Conservation (phyloP, 108 stramenopile genomes). For the Conticribra weissflogii region DNA sequence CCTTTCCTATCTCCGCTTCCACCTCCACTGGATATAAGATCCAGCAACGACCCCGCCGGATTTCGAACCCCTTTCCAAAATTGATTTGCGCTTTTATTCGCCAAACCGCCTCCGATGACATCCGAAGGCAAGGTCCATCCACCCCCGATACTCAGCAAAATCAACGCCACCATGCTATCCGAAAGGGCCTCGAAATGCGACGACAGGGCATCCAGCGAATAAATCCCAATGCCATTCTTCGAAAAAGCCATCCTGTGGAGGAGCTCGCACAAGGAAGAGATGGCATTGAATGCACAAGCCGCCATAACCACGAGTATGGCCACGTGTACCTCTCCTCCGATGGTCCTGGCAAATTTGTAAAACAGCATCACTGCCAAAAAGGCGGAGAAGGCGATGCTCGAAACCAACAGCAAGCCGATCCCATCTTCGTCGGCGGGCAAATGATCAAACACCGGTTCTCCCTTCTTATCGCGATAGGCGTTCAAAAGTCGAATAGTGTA, state of each 20-base stretch:
- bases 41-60: conserved; percentile 60
- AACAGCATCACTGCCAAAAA: conserved; percentile 45
- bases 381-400: conserved; percentile 57
- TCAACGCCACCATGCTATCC: conserved; percentile 73
- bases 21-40: conserved; percentile 48
- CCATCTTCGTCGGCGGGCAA: conserved; percentile 80
- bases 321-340: conserved; percentile 66
- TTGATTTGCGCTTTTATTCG: conserved; percentile 32
- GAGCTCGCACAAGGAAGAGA: conserved; percentile 68
- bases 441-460: conserved; percentile 49
- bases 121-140: conserved; percentile 89
- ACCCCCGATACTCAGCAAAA: conserved; percentile 71
- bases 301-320: conserved; percentile 72
- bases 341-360: conserved; percentile 39
- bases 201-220: conserved; percentile 69
- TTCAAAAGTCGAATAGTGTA: conserved; percentile 53
- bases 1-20: conserved; percentile 32
- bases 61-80: conserved; percentile 60
- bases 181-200: conserved; percentile 82
- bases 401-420: conserved; percentile 54
- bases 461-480: background rate
- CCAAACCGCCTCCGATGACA: conserved; percentile 49
- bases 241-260: conserved; percentile 66
- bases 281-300: conserved; percentile 61
- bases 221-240: conserved; percentile 73